Conservation (phyloP, 495 filamentous ascomycete species). For the Chaetomium tenue region DNA sequence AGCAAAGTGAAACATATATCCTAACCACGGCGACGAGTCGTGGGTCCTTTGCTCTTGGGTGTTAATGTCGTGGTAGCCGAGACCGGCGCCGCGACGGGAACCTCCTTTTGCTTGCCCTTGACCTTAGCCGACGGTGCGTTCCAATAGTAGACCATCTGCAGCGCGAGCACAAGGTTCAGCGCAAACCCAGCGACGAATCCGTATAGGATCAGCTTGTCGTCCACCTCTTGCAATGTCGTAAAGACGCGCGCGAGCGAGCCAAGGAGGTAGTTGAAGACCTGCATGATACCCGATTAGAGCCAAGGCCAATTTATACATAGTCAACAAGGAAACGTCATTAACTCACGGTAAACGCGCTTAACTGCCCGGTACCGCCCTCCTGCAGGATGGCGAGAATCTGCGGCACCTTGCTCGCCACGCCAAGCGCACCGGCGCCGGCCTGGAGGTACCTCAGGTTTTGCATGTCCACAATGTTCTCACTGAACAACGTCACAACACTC, state of each 20-base stretch:
- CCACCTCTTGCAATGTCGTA: conserved; percentile 93
- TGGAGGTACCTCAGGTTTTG: conserved; percentile 72
- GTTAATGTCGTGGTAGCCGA: conserved; percentile 40
- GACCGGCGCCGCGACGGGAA: conserved; percentile 23
- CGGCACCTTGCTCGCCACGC: conserved; percentile 84
- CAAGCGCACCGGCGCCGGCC: conserved; percentile 76
- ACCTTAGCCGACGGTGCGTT: conserved; percentile 63
- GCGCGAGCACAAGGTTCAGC: conserved; percentile 81
- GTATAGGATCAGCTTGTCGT: conserved; percentile 91
- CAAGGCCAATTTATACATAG: neutral
- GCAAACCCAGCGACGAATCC: conserved; percentile 85
- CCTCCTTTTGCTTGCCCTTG: conserved; percentile 49
- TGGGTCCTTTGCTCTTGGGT: conserved; percentile 50
- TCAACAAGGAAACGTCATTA: neutral
- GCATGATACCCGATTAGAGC: conserved; percentile 2
- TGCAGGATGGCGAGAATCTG: conserved; percentile 83
- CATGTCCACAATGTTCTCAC: conserved; percentile 63
- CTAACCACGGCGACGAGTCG: conserved; percentile 55
- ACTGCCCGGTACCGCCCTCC: conserved; percentile 85
- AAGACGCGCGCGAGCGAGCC: conserved; percentile 93
- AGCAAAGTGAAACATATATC: neutral
- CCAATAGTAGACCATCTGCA: conserved; percentile 97
- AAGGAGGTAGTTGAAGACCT: conserved; percentile 97
- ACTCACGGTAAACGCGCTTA: conserved; percentile 93
- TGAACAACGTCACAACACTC: conserved; percentile 66